Evolutionary conservation across 2,329 filamentous ascomycete species (phyloP).

Genomic region (Dactylonectria estremocensis): DNA sequence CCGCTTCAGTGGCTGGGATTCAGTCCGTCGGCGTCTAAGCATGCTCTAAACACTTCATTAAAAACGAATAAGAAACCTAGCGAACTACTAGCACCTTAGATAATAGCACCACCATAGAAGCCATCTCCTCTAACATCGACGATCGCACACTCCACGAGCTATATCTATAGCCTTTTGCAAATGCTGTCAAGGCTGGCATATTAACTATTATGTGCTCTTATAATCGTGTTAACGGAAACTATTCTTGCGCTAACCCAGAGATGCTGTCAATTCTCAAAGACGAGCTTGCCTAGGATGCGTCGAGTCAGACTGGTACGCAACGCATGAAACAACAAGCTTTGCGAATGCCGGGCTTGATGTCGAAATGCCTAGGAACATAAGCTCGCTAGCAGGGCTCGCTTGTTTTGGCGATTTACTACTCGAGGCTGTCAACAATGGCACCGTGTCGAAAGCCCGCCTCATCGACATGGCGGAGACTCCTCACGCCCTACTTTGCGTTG

Average conservation of each 20-base stretch:
- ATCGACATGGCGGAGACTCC: slow-evolving; percentile 48
- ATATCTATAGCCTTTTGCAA: slow-evolving; percentile 47
- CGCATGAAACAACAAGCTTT: slow-evolving; percentile 57
- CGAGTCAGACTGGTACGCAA: slow-evolving; percentile 61
- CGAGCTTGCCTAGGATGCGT: slow-evolving; percentile 57
- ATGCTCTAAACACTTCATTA: slow-evolving; percentile 66
- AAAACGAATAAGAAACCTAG: slow-evolving; percentile 51
- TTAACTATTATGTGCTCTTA: slow-evolving; percentile 52
- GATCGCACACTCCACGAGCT: slow-evolving; percentile 47
- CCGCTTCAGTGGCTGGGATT: slow-evolving; percentile 78
- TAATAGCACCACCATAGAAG: slow-evolving; percentile 25
- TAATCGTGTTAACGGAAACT: slow-evolving; percentile 32
- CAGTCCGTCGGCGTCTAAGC: slow-evolving; percentile 78
- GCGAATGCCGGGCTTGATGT: slow-evolving; percentile 59
- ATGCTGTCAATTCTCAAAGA: slow-evolving; percentile 7
- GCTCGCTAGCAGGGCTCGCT: slow-evolving; percentile 48
- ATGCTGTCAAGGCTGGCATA: slow-evolving; percentile 49
- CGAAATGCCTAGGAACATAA: slow-evolving; percentile 60
- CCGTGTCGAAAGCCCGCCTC: slow-evolving; percentile 55
- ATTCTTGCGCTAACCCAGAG: slow-evolving; percentile 14
- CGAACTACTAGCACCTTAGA: slow-evolving; percentile 54
- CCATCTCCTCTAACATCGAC: slow-evolving; percentile 41
- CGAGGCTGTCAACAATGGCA: neutral
- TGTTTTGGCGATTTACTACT: slow-evolving; percentile 12
- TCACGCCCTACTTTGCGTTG: slow-evolving; percentile 70